Evolutionary conservation across 768 basidiomycete genomes (phyloP), one percentile per base, ranked within the genome.

Genomic region (Pleurotus cornucopiae): DNA sequence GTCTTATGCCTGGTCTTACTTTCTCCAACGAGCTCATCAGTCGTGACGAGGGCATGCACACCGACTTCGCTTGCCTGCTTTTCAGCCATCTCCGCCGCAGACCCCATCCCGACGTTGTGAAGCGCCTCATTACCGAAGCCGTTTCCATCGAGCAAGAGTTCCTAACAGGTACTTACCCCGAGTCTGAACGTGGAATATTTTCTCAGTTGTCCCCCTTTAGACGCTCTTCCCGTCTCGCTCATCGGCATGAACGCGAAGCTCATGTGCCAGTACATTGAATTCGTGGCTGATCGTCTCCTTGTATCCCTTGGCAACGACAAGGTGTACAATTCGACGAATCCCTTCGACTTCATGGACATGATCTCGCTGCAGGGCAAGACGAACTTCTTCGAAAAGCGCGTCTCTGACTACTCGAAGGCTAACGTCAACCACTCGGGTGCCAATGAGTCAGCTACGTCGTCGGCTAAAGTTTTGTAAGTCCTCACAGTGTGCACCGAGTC

Each of bases 351-450:
- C 65, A 94, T 94, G 91, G 92, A 95, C 62, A 84, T 94, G 82
- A 95, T 95, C 46, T 96, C 93, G 13, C 75, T 97, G 5, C 89
- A 94, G 73, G 95, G 95, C 60, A 98, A 98, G 77, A 92, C 94
- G 40, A 94, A 97, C 73, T 97, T 97, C 71, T 97, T 95, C 67
- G 94, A 96, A 74, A 94, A 95, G 72, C 82, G 94, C 1, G 95
- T 97, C 3, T 94, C 91, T 2, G 89, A 91, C 16, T 91, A 91
- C 63, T 77, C 84, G 13, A 88, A 82, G 63, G 88, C 89, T 6
- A 76, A 81, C 49, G 76, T 89, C 55, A 79, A 79, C 47, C 70
- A 58, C 46, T 30, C 68, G 30, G 59, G 64, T 14, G 58, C 45
- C 30, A 55, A 54, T 5, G 30, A 54, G 20, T 40, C 43, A 7